These are phyloP conservation scores for Rhodomyrtus tomentosa DNA, from an alignment of 345 rosid species.

Conservation along the genomic window DNA sequence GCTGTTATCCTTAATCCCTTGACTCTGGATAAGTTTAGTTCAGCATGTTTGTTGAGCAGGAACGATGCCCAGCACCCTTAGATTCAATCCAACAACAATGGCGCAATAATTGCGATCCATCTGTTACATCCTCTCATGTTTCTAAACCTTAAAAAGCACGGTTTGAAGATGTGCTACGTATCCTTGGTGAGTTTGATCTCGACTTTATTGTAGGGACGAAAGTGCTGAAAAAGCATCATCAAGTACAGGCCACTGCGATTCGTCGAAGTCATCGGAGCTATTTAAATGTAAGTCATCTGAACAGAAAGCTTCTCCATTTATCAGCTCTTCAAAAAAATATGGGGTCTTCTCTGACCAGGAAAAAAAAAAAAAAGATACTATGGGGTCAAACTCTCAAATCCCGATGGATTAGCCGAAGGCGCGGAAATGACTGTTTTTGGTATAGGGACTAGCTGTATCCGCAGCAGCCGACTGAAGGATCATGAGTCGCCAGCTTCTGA, in stretches of 20 bases:
- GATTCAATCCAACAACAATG: neutral
- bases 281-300: slow-evolving; percentile 9
- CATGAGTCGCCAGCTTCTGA: slow-evolving; percentile 8
- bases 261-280: slow-evolving; percentile 12
- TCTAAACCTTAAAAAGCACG: neutral
- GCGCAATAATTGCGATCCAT: neutral
- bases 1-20: neutral
- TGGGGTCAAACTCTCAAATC: slow-evolving; percentile 12
- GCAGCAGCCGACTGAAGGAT: slow-evolving; percentile 5
- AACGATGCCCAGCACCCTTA: neutral
- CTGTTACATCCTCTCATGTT: neutral
- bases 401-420: neutral
- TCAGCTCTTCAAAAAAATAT: slow-evolving; percentile 23
- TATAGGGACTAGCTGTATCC: neutral
- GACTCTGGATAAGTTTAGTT: neutral
- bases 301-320: slow-evolving; percentile 20
- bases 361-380: no score
- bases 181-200: neutral
- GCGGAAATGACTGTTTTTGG: neutral
- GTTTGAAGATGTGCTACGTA: neutral
- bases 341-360: no score
- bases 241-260: neutral
- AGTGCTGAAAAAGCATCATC: neutral
- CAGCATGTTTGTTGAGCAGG: neutral
- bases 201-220: neutral